Evolutionary conservation across 2,329 filamentous ascomycete species (phyloP), one percentile per base, ranked within the genome.

Genomic region (Pseudogymnoascus destructans): DNA sequence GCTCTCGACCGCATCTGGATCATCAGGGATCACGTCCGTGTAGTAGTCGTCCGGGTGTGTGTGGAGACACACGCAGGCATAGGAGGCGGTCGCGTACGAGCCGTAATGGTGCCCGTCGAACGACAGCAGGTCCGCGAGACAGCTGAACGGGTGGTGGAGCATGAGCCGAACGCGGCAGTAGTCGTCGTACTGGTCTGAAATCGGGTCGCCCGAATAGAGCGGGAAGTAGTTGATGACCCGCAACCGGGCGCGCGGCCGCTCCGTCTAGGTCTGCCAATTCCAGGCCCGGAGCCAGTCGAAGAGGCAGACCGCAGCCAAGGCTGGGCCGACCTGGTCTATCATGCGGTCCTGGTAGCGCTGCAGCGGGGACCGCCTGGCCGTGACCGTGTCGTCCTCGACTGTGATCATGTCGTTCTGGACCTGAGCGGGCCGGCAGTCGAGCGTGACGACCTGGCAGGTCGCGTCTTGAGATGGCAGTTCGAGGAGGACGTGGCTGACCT

Each of bases 191-290:
- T n/a, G 2, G 7, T 15, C 5, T 5, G 32, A 56, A 2, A 2
- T 9, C 5, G 38, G 57, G 15, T 59, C 46, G 13, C 38, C 36
- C 17, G 46, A 21, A 27, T 59, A 59, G 5, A 25, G 30, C 54
- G 17, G 57, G 21, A 55, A 59, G 49, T 59, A 59, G 32, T 59
- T 59, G 25, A 59, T 59, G 27, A 59, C 57, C 25, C 46, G 21
- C 17, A 23, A 3, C n/a, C n/a, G 4, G 13, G 30, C 13, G 57
- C 57, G 32, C 11, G 38, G 46, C 21, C 42, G 57, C 23, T 15
- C 25, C 4, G n/a, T 33, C 27, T 33, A 59, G 4, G 19, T 23
- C 9, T 38, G 2, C 57, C 25, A 59, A 55, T 59, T 49, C 46
- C 30, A 59, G 46, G 35, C 10, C n/a, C 9, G 27, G 3, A 59